A percentile compares a stretch with the other conserved stretches of the same genome.
phyloP scores from a whole-genome alignment of 495 filamentous ascomycete species.

The Neurospora sp. region DNA sequence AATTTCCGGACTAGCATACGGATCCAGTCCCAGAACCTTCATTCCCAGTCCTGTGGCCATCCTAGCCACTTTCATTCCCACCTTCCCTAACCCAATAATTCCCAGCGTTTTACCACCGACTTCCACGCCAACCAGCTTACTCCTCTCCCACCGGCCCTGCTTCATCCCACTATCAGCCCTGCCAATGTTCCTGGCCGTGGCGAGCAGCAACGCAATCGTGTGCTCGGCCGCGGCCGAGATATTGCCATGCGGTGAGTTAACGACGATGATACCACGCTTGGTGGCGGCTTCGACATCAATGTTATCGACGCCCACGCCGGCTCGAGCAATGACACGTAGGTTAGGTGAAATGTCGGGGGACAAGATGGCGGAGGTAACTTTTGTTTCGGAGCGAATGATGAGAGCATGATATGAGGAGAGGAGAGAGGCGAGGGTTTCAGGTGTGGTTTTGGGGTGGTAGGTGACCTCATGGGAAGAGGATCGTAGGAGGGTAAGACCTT shows the following conservation, averaged over 20 bases:
- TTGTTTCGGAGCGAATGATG: constrained; percentile 63
- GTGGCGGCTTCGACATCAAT: constrained; percentile 60
- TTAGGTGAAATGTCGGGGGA: constrained; percentile 37
- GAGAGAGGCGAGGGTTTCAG: constrained; percentile 44
- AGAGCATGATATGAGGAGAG: constrained; percentile 57
- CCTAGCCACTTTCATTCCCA: constrained; percentile 60
- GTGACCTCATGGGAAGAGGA: constrained; percentile 47
- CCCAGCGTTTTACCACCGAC: constrained; percentile 59
- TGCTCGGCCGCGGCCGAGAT: constrained; percentile 63
- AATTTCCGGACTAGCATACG: constrained; percentile 53
- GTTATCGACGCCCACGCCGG: constrained; percentile 70
- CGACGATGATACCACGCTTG: constrained; percentile 55
- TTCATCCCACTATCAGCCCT: constrained; percentile 49
- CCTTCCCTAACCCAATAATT: constrained; percentile 62
- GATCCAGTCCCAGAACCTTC: constrained; percentile 55
- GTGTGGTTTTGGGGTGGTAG: constrained; percentile 21
- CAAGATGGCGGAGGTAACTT: constrained; percentile 52
- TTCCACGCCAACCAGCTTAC: constrained; percentile 56
- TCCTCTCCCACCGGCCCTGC: constrained; percentile 57
- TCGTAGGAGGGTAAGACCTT: constrained; percentile 52
- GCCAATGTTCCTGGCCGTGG: constrained; percentile 54
- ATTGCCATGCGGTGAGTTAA: constrained; percentile 61
- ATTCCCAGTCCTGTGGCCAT: constrained; percentile 62
- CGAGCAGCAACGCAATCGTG: constrained; percentile 56
- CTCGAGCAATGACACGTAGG: constrained; percentile 62